Conservation (phyloP, 352 stramenopile genomes). For the Thalassiosira ordinaria region DNA sequence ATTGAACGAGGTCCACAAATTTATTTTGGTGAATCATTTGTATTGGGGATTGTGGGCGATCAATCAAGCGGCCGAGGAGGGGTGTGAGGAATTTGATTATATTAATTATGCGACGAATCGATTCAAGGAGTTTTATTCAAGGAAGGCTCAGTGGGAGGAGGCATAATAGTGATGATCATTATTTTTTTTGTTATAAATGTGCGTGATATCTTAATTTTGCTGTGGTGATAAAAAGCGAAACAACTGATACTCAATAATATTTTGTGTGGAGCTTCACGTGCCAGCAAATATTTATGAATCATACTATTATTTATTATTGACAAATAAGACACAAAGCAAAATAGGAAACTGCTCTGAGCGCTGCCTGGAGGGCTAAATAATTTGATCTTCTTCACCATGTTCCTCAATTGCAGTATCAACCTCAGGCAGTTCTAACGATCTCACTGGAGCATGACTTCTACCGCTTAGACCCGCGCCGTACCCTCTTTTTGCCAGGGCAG, state of each 20-base stretch:
- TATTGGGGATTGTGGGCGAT: conserved; percentile 85
- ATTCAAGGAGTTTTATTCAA: conserved; percentile 47
- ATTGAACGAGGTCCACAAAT: conserved; percentile 63
- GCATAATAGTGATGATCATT: background rate
- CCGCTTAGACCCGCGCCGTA: background rate
- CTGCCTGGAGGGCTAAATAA: conserved; percentile 9
- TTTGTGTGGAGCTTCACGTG: no score
- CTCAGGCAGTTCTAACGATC: conserved; percentile 26
- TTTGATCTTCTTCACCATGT: conserved; percentile 32
- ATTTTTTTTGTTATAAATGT: no score
- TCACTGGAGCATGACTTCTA: background rate
- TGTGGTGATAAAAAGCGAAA: no score
- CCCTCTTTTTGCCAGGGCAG: conserved; percentile 14
- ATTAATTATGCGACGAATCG: conserved; percentile 67
- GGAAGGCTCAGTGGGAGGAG: conserved; percentile 32
- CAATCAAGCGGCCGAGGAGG: conserved; percentile 77
- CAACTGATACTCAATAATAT: no score
- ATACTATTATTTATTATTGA: no score
- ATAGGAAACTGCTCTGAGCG: no score
- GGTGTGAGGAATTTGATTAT: conserved; percentile 82
- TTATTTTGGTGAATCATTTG: conserved; percentile 81
- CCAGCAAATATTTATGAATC: no score
- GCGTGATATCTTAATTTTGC: no score
- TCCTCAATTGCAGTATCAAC: conserved; percentile 18
- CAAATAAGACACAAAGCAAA: no score